Evolutionary conservation across 345 rosid genomes (phyloP), one percentile per base, ranked within the genome.

Genomic region (Toxicodendron radicans): DNA sequence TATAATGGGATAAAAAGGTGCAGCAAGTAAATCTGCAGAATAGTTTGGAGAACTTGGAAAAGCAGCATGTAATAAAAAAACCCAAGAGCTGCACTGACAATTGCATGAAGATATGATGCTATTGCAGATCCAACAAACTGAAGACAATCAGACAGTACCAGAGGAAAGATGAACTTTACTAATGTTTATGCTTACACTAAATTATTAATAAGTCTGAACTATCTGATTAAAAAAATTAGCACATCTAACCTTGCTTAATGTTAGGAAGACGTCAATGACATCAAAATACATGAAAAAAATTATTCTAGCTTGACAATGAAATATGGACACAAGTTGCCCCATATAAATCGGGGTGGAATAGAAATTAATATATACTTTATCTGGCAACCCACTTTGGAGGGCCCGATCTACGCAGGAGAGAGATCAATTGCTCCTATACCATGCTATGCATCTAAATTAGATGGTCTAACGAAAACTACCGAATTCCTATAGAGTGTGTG

Each of bases 131-230:
- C 5, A 54, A 21, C 27, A 56, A 32, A 12, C 12, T 12, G n/a
- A 56, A 57, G 24, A n/a, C 27, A 30, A 54, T 17, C 30, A 2
- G 5, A 68, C 46, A 33, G 60, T 68, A 52, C 46, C n/a, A 4
- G 33, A 58, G 32, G 16, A 63, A 18, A 64, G 10, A 54, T 52
- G 1, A 61, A 35, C 16, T 21, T 14, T 30, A 49, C 52, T 52
- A 21, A 23, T 63, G 16, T 52, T 64, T 58, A 3, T 12, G 16
- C 53, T 67, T 43, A 24, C 60, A 45, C 58, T 46, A 46, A 49
- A 72, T 18, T 45, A 61, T 33, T 20, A 53, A 10, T 33, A 76
- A 64, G 72, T 83, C 77, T 67, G 41, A 59, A 75, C 64, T 68
- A 57, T 67, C 48, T 10, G 2, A 52, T 52, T 32, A 52, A 32